Percentiles rank a stretch among this genome's conserved stretches.
These are phyloP conservation scores for Annulohypoxylon maeteangense DNA, from an alignment of 495 filamentous ascomycete species.

Conservation along the genomic window DNA sequence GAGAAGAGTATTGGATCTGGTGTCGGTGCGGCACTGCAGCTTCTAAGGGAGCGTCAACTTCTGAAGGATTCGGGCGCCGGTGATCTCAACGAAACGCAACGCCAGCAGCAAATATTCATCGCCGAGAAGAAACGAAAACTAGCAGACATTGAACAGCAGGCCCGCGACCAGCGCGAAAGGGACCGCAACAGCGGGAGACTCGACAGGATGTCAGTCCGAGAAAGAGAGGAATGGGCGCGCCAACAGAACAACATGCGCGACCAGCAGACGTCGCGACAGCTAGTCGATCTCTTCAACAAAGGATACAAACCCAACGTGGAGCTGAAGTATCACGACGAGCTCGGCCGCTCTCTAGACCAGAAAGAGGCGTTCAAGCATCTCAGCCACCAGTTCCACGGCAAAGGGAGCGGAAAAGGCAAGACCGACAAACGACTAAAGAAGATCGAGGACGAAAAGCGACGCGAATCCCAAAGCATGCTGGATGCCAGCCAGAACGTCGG, in stretches of 20 bases:
- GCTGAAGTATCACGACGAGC: constrained; percentile 89
- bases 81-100: constrained; percentile 73
- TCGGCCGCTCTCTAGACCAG: constrained; percentile 82
- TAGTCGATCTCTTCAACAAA: constrained; percentile 84
- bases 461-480: constrained; percentile 80
- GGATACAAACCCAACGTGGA: constrained; percentile 91
- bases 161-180: constrained; percentile 84
- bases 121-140: constrained; percentile 78
- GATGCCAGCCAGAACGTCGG: constrained; percentile 85
- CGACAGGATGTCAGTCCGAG: constrained; percentile 85
- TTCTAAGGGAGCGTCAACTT: constrained; percentile 85
- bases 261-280: constrained; percentile 77
- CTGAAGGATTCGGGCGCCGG: constrained; percentile 71
- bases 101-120: constrained; percentile 83
- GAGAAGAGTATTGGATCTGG: constrained; percentile 81
- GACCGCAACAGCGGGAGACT: constrained; percentile 84
- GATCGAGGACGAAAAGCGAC: constrained; percentile 93
- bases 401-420: constrained; percentile 97
- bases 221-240: constrained; percentile 89
- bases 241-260: constrained; percentile 89
- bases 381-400: constrained; percentile 97
- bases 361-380: constrained; percentile 96
- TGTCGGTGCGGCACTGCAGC: constrained; percentile 80
- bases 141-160: constrained; percentile 77
- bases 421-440: constrained; percentile 97